phyloP scores from a whole-genome alignment of 768 basidiomycete species.

The Tricholoma sp. region DNA sequence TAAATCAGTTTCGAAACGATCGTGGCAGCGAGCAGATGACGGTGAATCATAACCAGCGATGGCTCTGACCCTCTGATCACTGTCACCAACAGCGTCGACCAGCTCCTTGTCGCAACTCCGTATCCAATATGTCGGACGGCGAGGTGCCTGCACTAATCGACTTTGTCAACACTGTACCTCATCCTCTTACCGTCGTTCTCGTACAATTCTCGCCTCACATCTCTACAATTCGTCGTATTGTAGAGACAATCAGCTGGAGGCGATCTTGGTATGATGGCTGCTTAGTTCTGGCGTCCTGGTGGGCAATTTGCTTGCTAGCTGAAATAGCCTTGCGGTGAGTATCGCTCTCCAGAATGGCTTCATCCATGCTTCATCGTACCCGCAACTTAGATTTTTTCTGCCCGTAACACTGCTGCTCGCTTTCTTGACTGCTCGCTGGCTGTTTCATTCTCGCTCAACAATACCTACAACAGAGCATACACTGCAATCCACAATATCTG shows the following conservation, averaged over 20 bases:
- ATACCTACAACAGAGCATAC: slow-evolving; percentile 48
- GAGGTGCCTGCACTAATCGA: slow-evolving; percentile 19
- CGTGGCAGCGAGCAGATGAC: slow-evolving; percentile 10
- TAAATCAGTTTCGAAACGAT: slow-evolving; percentile 16
- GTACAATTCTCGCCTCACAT: slow-evolving; percentile 57
- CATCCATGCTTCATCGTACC: neutral
- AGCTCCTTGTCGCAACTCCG: neutral
- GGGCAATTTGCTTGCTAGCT: slow-evolving; percentile 66
- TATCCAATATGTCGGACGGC: neutral
- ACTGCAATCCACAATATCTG: slow-evolving; percentile 51
- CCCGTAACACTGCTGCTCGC: slow-evolving; percentile 8
- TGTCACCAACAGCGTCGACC: neutral
- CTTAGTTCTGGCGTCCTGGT: slow-evolving; percentile 70
- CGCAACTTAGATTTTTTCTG: slow-evolving; percentile 13
- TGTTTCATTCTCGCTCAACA: slow-evolving; percentile 12
- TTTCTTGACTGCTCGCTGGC: slow-evolving; percentile 1
- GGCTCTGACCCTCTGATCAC: neutral
- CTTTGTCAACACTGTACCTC: slow-evolving; percentile 57
- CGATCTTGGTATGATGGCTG: slow-evolving; percentile 55
- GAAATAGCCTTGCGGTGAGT: slow-evolving; percentile 37
- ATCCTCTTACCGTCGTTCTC: slow-evolving; percentile 55
- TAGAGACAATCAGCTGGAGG: slow-evolving; percentile 57
- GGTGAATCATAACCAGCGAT: neutral
- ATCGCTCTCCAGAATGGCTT: neutral
- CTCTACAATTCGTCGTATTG: slow-evolving; percentile 31